A percentile compares a stretch with the other conserved stretches of the same genome.
These are phyloP conservation scores for Solanum sitiens DNA, from an alignment of 257 asterid species.

Conservation along the genomic window DNA sequence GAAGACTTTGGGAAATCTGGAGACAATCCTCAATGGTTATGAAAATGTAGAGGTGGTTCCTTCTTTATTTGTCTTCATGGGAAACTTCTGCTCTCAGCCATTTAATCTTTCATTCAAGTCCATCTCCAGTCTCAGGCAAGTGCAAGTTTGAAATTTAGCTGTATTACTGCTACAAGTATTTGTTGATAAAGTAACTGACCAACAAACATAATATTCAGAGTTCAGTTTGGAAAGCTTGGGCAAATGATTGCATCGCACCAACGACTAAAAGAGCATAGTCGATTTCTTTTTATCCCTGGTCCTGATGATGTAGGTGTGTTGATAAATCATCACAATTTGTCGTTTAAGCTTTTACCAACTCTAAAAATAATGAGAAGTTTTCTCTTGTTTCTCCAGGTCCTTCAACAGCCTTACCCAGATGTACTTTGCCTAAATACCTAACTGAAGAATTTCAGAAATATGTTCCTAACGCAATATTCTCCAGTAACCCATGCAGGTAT, in stretches of 20 bases:
- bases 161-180: background rate
- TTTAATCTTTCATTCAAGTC: constrained; percentile 84
- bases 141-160: constrained; percentile 6
- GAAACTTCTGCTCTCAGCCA: constrained; percentile 90
- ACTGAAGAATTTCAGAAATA: constrained; percentile 68
- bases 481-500: constrained; percentile 97
- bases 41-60: constrained; percentile 77
- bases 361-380: background rate
- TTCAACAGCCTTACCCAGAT: constrained; percentile 78
- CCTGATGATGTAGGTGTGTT: constrained; percentile 88
- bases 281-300: constrained; percentile 91
- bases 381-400: constrained; percentile 48
- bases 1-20: constrained; percentile 84
- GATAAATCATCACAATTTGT: constrained; percentile 3
- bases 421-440: constrained; percentile 70
- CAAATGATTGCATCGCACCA: constrained; percentile 68
- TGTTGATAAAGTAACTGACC: constrained; percentile 2
- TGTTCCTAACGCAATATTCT: constrained; percentile 64
- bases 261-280: constrained; percentile 60
- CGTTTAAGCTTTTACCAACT: background rate
- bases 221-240: constrained; percentile 84
- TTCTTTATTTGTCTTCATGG: constrained; percentile 92
- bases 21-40: constrained; percentile 67
- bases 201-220: constrained; percentile 29
- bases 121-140: constrained; percentile 68